Evolutionary conservation across 139 green algal genomes (phyloP), one percentile per base, ranked within the genome.

Genomic region (Chlamydomonas eustigma): DNA sequence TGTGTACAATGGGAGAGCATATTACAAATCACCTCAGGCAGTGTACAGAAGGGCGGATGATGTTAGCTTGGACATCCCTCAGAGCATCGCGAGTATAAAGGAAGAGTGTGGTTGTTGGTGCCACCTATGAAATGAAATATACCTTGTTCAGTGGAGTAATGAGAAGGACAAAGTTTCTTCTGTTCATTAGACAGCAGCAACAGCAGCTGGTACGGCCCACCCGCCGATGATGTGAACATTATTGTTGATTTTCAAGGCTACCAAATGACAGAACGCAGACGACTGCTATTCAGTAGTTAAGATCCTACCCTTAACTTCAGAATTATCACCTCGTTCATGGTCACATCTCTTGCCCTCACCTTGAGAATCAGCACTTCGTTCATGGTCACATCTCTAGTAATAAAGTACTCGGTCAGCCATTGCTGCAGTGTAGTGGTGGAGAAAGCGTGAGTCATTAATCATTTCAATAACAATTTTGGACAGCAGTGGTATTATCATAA

Each of bases 361-460:
- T 80, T 80, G 30, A 86, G 37, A 50, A 86, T 80, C 25, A 82
- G 52, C 25, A 87, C 82, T 73, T 87, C 82, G 37, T 87, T 87
- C 75, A 84, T 74, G 28, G 78, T 84, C 4, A 84, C 68, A 51
- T 87, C 82, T 1, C 82, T 70, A 38, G 64, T 65, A 1, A 79
- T 73, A 69, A 80, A 83, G 77, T 78, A 82, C 30, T 83, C 77
- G 25, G 51, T 31, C 50, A 84, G 75, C 68, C 70, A 77, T 4
- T 44, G 22, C 79, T 83, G 77, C 39, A 18, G n/a, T 58, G 35
- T 35, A n/a, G 66, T n/a, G 33, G 24, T 32, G 66, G 34, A 37
- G 34, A 75, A 58, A 31, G 34, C n/a, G n/a, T n/a, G n/a, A n/a
- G n/a, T n/a, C n/a, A n/a, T n/a, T n/a, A n/a, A n/a, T n/a, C n/a